Evolutionary conservation across 2,329 filamentous ascomycete genomes (phyloP), one percentile per base, ranked within the genome.

Genomic region (Dendryphion nanum): DNA sequence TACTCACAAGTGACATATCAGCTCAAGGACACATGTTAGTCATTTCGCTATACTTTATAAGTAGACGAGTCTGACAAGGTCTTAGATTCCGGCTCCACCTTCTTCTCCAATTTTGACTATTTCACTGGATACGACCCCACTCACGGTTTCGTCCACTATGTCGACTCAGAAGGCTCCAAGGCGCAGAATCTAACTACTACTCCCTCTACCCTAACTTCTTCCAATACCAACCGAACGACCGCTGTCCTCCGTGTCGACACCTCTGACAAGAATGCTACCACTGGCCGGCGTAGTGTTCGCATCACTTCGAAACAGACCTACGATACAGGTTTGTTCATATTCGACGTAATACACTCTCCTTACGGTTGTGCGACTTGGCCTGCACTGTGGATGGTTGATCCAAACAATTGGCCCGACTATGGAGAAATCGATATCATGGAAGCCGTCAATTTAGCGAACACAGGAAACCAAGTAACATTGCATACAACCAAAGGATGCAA

Each of bases 211-310:
- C 18, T 30, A 5, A 30, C n/a, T 14, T 26, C 34, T 28, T 32
- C 38, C 13, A 41, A 29, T 3, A 30, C 23, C n/a, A 33, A 40
- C 14, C 29, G 20, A 10, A 21, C 18, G 6, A 47, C 48, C 4
- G 44, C 45, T 38, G 59, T 50, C 36, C 33, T 75, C 6, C 69
- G 70, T 36, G 69, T 71, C 21, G 70, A 74, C 46, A 49, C 48
- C 24, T 61, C 45, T 24, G 62, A 48, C 33, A 39, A 40, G 12
- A 48, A 49, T 18, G 44, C 51, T 18, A 50, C 47, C n/a, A 49
- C 39, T 13, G 55, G 55, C 18, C 56, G 56, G 14, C 40, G 43
- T 13, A 44, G 40, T 12, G 51, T 61, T 13, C 51, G 57, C 30
- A 47, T 61, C n/a, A 45, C 44, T n/a, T 51, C 46, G 13, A 56